phyloP scores from a whole-genome alignment of 2,329 filamentous ascomycete genomes.

The Plenodomus lindquistii region DNA sequence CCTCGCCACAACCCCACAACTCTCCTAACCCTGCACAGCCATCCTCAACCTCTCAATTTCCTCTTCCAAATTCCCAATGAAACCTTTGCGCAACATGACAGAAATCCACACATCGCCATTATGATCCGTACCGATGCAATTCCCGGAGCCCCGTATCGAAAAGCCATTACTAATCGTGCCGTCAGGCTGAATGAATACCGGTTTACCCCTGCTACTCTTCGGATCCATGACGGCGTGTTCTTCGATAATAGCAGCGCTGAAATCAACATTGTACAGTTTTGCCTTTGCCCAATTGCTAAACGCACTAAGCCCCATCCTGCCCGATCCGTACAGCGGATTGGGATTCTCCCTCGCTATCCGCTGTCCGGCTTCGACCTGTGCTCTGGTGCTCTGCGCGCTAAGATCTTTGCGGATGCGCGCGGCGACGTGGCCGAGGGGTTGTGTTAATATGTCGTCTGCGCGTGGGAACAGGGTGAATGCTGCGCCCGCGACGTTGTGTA shows the following conservation, averaged over 20 bases:
- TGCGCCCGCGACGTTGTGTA: conserved; percentile 14
- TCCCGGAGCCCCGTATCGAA: neutral
- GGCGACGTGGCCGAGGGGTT: conserved; percentile 26
- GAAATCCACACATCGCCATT: neutral
- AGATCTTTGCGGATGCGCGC: conserved; percentile 26
- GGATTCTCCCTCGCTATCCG: neutral
- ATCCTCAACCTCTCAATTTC: neutral
- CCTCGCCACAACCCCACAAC: neutral
- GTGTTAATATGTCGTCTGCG: conserved; percentile 15
- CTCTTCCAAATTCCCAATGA: neutral
- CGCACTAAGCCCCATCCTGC: conserved; percentile 5
- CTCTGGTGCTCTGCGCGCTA: conserved; percentile 16
- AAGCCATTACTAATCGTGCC: neutral
- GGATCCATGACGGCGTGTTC: neutral
- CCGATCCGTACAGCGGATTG: conserved; percentile 8
- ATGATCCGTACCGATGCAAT: neutral
- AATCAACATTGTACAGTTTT: conserved; percentile 18
- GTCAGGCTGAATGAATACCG: neutral
- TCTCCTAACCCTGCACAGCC: neutral
- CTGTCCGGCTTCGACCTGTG: conserved; percentile 17
- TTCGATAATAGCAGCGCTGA: conserved; percentile 10
- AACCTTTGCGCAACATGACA: neutral
- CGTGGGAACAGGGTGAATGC: conserved; percentile 13
- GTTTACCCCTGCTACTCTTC: neutral
- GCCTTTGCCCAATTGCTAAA: conserved; percentile 23